Base-by-base conservation (phyloP, 495 filamentous ascomycete species). In the Aspergillus nidulans region DNA sequence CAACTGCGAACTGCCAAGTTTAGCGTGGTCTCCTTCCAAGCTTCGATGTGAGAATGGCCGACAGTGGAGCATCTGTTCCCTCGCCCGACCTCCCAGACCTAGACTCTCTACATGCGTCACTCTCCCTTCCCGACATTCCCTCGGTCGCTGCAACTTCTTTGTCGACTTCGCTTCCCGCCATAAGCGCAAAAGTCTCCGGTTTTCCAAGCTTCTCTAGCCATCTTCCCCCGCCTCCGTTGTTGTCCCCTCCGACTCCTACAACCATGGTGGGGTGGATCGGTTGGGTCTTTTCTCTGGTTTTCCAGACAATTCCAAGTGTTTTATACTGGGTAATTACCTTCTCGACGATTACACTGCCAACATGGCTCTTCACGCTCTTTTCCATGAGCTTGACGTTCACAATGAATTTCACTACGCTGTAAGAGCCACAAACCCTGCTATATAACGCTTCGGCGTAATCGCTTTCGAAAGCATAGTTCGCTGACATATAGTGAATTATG, bases 381-480 rank as follows among this genome's bases (percentile, higher is more conserved):
- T 97, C 92, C n/a, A 96, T 89, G 59, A 94, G 87, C 71, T 68
- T 94, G 70, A 98, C 94, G 0, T 88, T 98, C 65, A 98, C 94
- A 9, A 95, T 98, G 91, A 97, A 96, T 66, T 90, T 91, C 58
- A 98, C 94, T 7, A 97, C 94, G 24, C 68, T 97, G 87, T 94
- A 82, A 65, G 83, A 64, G 30, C 20, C 32, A 42, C 9, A 28
- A n/a, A 4, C 44, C 34, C 9, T 49, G 6, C 4, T 5, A 28
- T 9, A 9, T 28, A 2, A 2, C 18, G 13, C n/a, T 16, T 16
- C 6, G 1, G 12, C 15, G 24, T 16, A 24, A 24, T 25, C 2
- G 8, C 16, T n/a, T 12, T 12, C 9, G 16, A 12, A 32, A 24
- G 8, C 34, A 23, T 16, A 18, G 23, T 20, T 41, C 28, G 23